Conservation (phyloP, 2,329 filamentous ascomycete species). For the Phialophora macrospora region DNA sequence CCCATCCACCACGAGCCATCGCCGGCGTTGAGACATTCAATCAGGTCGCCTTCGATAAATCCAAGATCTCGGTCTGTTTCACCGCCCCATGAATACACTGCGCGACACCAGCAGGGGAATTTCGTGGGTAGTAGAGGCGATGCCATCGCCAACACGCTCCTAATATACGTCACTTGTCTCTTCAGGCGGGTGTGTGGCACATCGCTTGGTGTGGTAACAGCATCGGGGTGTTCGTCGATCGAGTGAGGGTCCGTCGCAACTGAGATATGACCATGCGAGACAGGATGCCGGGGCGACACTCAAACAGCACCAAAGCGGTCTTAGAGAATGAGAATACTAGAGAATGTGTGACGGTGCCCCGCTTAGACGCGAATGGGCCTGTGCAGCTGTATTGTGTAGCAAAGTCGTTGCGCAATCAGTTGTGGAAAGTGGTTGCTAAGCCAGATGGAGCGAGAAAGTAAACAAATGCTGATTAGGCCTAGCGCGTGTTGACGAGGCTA, state of each 20-base stretch:
- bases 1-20: conserved; percentile 99
- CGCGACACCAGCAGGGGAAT: conserved; percentile 90
- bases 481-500: not conserved
- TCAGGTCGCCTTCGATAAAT: conserved; percentile 96
- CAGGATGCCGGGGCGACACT: not conserved
- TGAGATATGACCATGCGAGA: not conserved
- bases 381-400: not conserved
- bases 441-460: conserved; percentile 5
- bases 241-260: not conserved
- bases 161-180: not conserved
- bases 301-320: not conserved
- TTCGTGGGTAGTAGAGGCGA: conserved; percentile 67
- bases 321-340: not conserved
- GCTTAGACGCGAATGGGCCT: not conserved
- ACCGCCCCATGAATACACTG: conserved; percentile 91
- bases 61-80: conserved; percentile 94
- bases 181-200: conserved; percentile 15
- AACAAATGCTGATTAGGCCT: conserved; percentile 1
- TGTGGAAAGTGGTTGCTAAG: not conserved
- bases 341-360: not conserved
- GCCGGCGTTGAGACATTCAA: conserved; percentile 96
- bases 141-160: conserved; percentile 25
- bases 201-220: not conserved
- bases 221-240: not conserved
- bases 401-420: conserved; percentile 5